Evolutionary conservation across 441 rosid genomes (phyloP).

Genomic region (Aquilaria agallochum): DNA sequence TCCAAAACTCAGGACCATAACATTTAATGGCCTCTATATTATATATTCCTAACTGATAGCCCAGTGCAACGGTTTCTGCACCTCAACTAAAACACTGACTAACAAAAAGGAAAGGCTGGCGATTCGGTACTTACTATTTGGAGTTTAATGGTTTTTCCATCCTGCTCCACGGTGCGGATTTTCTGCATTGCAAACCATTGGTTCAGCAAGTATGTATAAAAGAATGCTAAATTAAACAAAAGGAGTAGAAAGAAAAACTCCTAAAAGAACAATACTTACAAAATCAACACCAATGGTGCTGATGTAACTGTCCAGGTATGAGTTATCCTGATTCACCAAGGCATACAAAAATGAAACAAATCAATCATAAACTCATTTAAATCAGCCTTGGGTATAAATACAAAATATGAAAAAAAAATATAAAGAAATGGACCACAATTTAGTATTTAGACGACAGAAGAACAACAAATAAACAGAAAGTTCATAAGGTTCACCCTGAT

Average conservation of each 20-base stretch:
- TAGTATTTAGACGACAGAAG: background rate
- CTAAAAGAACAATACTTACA: slow-evolving; percentile 39
- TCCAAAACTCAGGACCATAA: too few relatives aligned
- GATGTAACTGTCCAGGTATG: slow-evolving; percentile 93
- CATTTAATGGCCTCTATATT: too few relatives aligned
- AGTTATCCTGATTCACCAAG: slow-evolving; percentile 63
- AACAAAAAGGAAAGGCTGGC: background rate
- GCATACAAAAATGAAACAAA: background rate
- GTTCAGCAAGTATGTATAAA: background rate
- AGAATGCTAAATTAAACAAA: background rate
- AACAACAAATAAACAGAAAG: background rate
- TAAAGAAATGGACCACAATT: background rate
- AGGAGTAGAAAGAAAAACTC: background rate
- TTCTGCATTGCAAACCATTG: slow-evolving; percentile 37
- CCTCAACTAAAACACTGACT: background rate
- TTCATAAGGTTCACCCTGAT: background rate
- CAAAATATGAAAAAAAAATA: background rate
- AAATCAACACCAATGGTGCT: slow-evolving; percentile 98
- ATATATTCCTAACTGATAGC: too few relatives aligned
- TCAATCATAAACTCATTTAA: background rate
- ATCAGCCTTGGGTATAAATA: background rate
- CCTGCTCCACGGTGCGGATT: slow-evolving; percentile 98
- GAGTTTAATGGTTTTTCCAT: slow-evolving; percentile 91
- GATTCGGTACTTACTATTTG: slow-evolving; percentile 66
- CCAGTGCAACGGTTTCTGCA: too few relatives aligned